Conservation (phyloP, 345 rosid species). For the Murraya koenigii region DNA sequence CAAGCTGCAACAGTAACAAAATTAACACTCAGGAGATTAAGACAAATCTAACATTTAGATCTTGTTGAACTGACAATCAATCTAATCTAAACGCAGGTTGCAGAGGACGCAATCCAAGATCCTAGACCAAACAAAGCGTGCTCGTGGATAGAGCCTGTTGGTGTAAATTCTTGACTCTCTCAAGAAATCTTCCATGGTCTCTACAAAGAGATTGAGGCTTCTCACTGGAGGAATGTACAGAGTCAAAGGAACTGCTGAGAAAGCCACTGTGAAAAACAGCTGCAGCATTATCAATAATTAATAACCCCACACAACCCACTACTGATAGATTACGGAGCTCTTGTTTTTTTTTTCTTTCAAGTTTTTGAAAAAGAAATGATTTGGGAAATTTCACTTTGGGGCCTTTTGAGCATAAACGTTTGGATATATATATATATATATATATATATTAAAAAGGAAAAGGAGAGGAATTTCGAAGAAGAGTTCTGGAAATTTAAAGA, state of each 20-base stretch:
- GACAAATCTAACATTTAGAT: neutral
- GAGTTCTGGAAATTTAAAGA: constrained; percentile 16
- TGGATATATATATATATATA: neutral
- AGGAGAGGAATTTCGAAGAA: neutral
- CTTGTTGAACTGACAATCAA: neutral
- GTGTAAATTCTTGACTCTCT: constrained; percentile 60
- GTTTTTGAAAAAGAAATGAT: neutral
- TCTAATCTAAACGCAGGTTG: constrained; percentile 33
- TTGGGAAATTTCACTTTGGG: neutral
- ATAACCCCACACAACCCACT: neutral
- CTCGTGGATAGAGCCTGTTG: constrained; percentile 58
- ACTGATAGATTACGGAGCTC: neutral
- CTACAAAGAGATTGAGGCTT: constrained; percentile 71
- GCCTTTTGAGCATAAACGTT: neutral
- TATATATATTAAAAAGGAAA: too few relatives aligned
- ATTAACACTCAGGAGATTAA: neutral
- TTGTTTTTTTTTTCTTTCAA: neutral
- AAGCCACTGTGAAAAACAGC: constrained; percentile 78
- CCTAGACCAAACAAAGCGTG: constrained; percentile 67
- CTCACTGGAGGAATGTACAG: constrained; percentile 83
- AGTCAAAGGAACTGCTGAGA: constrained; percentile 86
- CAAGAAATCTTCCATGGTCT: constrained; percentile 60
- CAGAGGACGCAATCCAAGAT: constrained; percentile 64
- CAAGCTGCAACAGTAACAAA: neutral
- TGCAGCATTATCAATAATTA: constrained; percentile 41